Evolutionary conservation across 1,284 basidiomycete species (phyloP).

Genomic region (Cryptococcus sp.): DNA sequence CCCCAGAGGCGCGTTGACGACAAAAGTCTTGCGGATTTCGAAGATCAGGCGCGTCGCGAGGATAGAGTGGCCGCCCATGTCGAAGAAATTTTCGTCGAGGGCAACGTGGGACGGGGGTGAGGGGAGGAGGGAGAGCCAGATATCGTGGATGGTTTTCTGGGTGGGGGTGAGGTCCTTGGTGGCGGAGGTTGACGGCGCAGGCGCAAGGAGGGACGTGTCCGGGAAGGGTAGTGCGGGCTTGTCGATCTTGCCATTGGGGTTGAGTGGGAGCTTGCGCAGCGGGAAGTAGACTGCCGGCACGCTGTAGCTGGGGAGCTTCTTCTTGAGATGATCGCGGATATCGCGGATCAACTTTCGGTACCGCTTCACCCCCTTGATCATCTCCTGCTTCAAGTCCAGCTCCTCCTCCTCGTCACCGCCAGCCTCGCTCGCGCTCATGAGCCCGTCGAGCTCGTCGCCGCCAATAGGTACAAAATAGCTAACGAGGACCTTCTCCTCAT

Average conservation of each 20-base stretch:
- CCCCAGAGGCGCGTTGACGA: constrained; percentile 86
- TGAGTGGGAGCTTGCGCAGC: constrained; percentile 90
- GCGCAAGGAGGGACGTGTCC: constrained; percentile 77
- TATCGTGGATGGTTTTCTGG: constrained; percentile 71
- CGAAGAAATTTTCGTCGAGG: constrained; percentile 94
- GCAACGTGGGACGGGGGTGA: constrained; percentile 75
- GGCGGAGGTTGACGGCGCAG: constrained; percentile 46
- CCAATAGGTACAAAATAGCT: constrained; percentile 96
- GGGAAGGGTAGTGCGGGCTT: constrained; percentile 98
- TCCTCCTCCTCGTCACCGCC: constrained; percentile 57
- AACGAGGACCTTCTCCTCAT: constrained; percentile 98
- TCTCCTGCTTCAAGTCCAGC: constrained; percentile 52
- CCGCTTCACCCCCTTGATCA: constrained; percentile 70
- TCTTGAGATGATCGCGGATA: constrained; percentile 93
- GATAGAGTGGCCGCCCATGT: constrained; percentile 97
- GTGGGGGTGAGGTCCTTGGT: constrained; percentile 59
- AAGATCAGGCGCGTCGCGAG: constrained; percentile 96
- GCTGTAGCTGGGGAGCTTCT: constrained; percentile 91
- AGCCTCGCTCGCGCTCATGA: constrained; percentile 64
- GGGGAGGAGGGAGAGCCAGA: constrained; percentile 83
- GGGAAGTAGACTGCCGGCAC: constrained; percentile 94
- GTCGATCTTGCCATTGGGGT: constrained; percentile 99
- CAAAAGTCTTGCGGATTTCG: constrained; percentile 89
- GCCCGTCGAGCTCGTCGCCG: constrained; percentile 63
- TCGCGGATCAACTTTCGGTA: constrained; percentile 88